Evolutionary conservation across 345 rosid genomes (phyloP).

Genomic region (Ceriops tagal): DNA sequence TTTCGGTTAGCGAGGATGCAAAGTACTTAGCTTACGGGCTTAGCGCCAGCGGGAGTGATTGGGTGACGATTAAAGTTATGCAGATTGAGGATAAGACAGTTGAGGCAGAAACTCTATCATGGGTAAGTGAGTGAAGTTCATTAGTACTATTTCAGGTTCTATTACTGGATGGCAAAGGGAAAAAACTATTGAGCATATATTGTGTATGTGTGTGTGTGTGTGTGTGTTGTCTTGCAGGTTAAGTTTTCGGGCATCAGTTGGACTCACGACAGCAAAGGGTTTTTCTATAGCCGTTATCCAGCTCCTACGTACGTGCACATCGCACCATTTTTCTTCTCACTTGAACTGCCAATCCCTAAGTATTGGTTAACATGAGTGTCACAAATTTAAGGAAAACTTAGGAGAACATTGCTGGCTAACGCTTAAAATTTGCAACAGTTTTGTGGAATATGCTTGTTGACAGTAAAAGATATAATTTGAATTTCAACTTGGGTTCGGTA

Average conservation of each 20-base stretch:
- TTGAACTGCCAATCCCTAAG: background rate
- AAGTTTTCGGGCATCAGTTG: conserved; percentile 76
- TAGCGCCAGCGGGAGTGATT: conserved; percentile 89
- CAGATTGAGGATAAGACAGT: conserved; percentile 53
- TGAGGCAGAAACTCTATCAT: conserved; percentile 65
- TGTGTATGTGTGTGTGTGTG: background rate
- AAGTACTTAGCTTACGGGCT: conserved; percentile 75
- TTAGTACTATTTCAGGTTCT: background rate
- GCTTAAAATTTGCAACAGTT: background rate
- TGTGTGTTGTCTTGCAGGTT: conserved; percentile 37
- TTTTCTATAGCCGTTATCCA: conserved; percentile 90
- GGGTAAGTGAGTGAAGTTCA: conserved; percentile 48
- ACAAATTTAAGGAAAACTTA: background rate
- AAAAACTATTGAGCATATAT: background rate
- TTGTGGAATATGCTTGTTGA: background rate
- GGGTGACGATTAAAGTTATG: conserved; percentile 83
- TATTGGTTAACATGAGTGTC: background rate
- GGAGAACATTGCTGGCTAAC: background rate
- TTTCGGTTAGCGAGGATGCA: conserved; percentile 67
- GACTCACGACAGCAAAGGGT: conserved; percentile 87
- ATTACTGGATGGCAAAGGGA: background rate
- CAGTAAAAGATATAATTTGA: background rate
- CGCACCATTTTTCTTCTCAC: background rate
- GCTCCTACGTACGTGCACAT: conserved; percentile 58
- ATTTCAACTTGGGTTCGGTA: background rate